Evolutionary conservation across 352 stramenopile genomes (phyloP), one percentile per base, ranked within the genome.

Genomic region (Phytophthora lateralis): DNA sequence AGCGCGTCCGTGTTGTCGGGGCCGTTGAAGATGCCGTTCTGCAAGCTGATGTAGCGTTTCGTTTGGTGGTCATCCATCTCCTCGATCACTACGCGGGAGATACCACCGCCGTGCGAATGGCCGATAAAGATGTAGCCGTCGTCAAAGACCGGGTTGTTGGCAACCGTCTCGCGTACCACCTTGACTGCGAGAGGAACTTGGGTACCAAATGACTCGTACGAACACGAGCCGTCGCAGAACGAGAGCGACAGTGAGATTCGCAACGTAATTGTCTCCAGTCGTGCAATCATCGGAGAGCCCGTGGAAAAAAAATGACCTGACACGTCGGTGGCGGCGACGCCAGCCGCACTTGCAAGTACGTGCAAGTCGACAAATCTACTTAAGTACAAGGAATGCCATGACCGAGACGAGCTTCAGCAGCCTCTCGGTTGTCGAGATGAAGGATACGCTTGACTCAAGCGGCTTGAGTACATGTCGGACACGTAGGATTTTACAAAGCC

Each of bases 31-130:
- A 70, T 26, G 10, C 70, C 75, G 52, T 85, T 85, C 6, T 72
- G 59, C 0, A 85, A 37, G 9, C 55, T 76, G 50, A 88, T 60
- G 39, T 78, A 75, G 18, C 53, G 63, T 34, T 78, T 57, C 12
- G 70, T 63, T 3, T 75, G 61, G 69, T 85, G 73, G 30, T 80
- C 73, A 46, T 85, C 71, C 75, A 79, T 80, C 21, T 80, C 56
- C 52, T 88, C 67, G 15, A 83, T 59, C 18, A 85, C 75, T 0
- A 51, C 61, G 2, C 75, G 70, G 9, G 73, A 70, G 15, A 85
- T 63, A 3, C 61, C n/a, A 0, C 55, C 73, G 21, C 73, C 73
- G 12, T 83, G 73, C 2, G 75, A 85, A 42, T 83, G 60, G 0
- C 24, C 46, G 9, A 65, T 18, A 24, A 65, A 54, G 21, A 64